phyloP scores from a whole-genome alignment of 2,329 filamentous ascomycete species.

The Xylaria sp. region DNA sequence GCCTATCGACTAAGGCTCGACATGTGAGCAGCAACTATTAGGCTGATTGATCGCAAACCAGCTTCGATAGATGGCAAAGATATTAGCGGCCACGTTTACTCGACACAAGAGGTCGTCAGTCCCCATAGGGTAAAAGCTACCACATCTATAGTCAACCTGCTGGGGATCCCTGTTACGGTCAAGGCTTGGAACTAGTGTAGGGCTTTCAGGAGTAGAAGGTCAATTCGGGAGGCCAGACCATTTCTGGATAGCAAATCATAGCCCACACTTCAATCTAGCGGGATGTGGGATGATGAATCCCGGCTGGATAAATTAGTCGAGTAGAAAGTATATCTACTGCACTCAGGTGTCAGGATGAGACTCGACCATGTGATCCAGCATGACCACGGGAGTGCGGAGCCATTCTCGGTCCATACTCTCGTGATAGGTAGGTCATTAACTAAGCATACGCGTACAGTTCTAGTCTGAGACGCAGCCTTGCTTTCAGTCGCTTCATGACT shows the following conservation, averaged over 20 bases:
- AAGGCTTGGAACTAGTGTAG: too few species aligned
- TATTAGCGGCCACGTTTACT: not conserved
- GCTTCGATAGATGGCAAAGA: not conserved
- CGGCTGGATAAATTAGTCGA: not conserved
- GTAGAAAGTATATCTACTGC: not conserved
- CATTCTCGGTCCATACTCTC: conserved; percentile 9
- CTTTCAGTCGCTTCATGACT: not conserved
- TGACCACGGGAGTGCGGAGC: not conserved
- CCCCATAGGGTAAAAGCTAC: not conserved
- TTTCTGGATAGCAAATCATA: not conserved
- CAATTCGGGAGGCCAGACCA: not conserved
- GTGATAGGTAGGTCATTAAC: conserved; percentile 24
- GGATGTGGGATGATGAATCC: conserved; percentile 1
- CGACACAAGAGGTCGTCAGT: not conserved
- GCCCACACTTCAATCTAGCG: not conserved
- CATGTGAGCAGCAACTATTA: not conserved
- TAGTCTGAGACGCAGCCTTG: not conserved
- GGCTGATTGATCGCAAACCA: not conserved
- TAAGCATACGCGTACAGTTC: not conserved
- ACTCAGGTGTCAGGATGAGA: not conserved
- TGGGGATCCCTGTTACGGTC: too few species aligned
- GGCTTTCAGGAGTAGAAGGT: too few species aligned
- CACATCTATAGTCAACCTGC: not conserved
- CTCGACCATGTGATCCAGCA: not conserved
- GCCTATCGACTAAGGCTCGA: not conserved